A percentile compares a stretch with the other conserved stretches of the same genome.
Evolutionary conservation across 768 basidiomycete genomes (phyloP).

Genomic region (Sporobolomyces pararoseus): DNA sequence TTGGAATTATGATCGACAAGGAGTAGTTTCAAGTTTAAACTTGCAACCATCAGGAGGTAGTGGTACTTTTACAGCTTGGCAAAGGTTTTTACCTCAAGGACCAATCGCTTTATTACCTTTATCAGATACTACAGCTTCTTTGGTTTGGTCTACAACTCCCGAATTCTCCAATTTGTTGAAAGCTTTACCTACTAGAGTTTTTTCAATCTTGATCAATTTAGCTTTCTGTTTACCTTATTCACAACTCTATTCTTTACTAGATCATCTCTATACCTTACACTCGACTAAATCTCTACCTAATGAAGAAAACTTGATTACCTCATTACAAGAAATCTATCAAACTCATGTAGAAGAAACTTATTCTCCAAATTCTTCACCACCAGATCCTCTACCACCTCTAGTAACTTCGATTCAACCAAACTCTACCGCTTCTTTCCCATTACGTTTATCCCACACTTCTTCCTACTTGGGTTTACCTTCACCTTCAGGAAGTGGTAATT

Average conservation of each 20-base stretch:
- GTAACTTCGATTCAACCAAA: conserved; percentile 67
- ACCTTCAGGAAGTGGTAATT: too few relatives aligned
- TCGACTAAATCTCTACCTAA: too few relatives aligned
- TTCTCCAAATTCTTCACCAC: conserved; percentile 52
- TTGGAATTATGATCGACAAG: conserved; percentile 84
- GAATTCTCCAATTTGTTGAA: conserved; percentile 68
- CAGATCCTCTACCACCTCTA: conserved; percentile 63
- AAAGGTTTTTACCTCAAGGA: conserved; percentile 89
- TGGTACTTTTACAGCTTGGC: conserved; percentile 75
- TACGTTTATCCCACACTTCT: conserved; percentile 80
- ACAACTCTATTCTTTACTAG: conserved; percentile 63
- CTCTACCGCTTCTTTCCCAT: conserved; percentile 82
- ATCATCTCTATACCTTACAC: conserved; percentile 51
- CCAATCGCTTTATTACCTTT: conserved; percentile 94
- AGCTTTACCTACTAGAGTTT: conserved; percentile 60
- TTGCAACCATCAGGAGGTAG: conserved; percentile 59
- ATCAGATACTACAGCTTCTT: conserved; percentile 63
- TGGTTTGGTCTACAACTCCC: conserved; percentile 92
- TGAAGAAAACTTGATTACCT: conserved; percentile 42
- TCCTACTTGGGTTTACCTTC: conserved; percentile 63
- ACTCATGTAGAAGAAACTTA: conserved; percentile 13
- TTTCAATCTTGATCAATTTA: conserved; percentile 77
- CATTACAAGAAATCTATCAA: conserved; percentile 26
- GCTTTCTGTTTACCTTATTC: conserved; percentile 78
- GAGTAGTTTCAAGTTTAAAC: conserved; percentile 79